These are phyloP conservation scores for Colletotrichum sp. DNA, from an alignment of 2,329 filamentous ascomycete genomes.

Conservation along the genomic window DNA sequence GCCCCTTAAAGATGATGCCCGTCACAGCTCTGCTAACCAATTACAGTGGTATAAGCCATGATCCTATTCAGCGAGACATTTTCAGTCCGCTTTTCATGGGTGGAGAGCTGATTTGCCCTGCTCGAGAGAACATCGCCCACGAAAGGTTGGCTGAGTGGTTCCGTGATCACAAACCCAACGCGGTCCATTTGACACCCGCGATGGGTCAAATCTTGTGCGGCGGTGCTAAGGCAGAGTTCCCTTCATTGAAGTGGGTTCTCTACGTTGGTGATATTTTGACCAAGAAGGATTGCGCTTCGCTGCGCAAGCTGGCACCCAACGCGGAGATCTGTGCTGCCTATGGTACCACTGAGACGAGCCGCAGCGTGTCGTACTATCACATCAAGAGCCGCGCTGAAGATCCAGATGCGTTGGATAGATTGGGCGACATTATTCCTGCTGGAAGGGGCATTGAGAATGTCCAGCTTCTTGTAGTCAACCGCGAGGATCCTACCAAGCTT, in stretches of 20 bases:
- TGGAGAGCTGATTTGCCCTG: conserved; percentile 78
- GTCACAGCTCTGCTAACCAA: neutral
- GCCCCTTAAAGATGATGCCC: neutral
- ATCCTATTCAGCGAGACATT: conserved; percentile 63
- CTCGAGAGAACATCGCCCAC: conserved; percentile 83
- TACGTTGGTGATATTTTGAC: conserved; percentile 93
- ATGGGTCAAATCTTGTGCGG: conserved; percentile 95
- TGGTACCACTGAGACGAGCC: conserved; percentile 76
- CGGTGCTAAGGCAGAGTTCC: conserved; percentile 78
- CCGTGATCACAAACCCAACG: conserved; percentile 73
- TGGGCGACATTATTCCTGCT: conserved; percentile 77
- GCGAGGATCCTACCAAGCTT: conserved; percentile 63
- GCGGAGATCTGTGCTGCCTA: conserved; percentile 84
- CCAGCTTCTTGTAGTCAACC: conserved; percentile 83
- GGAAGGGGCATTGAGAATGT: conserved; percentile 89
- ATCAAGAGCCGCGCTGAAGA: conserved; percentile 71
- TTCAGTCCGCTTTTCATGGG: conserved; percentile 91
- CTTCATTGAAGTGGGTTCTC: conserved; percentile 76
- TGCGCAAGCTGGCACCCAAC: conserved; percentile 78
- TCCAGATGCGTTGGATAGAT: conserved; percentile 49
- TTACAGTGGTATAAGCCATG: neutral
- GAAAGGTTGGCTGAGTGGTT: conserved; percentile 91
- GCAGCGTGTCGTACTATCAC: conserved; percentile 70
- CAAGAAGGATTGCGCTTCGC: conserved; percentile 76
- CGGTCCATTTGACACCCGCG: conserved; percentile 90